These are phyloP conservation scores for Ophioceras dolichostomum DNA, from an alignment of 2,329 filamentous ascomycete species.

Conservation along the genomic window DNA sequence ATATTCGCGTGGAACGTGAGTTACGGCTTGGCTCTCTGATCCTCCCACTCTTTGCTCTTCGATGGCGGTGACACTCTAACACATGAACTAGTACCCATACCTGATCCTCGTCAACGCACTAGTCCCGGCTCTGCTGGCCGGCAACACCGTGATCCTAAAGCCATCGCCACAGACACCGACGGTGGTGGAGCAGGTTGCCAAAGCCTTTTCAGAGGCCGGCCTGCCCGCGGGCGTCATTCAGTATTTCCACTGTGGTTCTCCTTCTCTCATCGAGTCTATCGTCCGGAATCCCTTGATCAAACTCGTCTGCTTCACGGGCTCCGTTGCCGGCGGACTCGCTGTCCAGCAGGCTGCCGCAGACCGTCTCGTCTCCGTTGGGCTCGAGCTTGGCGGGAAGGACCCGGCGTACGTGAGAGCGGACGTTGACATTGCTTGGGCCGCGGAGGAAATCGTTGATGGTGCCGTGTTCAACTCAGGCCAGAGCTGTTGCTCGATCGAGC, in stretches of 20 bases:
- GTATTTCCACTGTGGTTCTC: constrained; percentile 82
- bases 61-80: background rate
- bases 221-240: constrained; percentile 77
- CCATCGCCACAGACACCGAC: constrained; percentile 92
- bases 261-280: constrained; percentile 62
- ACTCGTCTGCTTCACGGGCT: constrained; percentile 87
- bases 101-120: constrained; percentile 87
- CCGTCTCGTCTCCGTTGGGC: constrained; percentile 71
- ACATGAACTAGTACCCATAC: constrained; percentile 70
- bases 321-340: constrained; percentile 73
- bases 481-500: constrained; percentile 87
- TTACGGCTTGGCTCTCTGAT: constrained; percentile 9
- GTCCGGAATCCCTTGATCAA: constrained; percentile 66
- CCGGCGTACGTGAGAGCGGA: constrained; percentile 80
- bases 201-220: constrained; percentile 68
- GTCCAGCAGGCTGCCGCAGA: constrained; percentile 78
- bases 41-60: background rate
- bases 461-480: constrained; percentile 98
- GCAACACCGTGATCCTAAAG: constrained; percentile 87
- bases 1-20: constrained; percentile 95
- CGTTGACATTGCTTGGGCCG: constrained; percentile 82
- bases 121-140: constrained; percentile 79
- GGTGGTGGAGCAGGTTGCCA: constrained; percentile 70
- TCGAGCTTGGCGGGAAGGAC: constrained; percentile 92
- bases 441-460: constrained; percentile 88